These are phyloP conservation scores for Glomus cerebriforme DNA, from an alignment of 192 early-diverging fungal species.

Conservation along the genomic window DNA sequence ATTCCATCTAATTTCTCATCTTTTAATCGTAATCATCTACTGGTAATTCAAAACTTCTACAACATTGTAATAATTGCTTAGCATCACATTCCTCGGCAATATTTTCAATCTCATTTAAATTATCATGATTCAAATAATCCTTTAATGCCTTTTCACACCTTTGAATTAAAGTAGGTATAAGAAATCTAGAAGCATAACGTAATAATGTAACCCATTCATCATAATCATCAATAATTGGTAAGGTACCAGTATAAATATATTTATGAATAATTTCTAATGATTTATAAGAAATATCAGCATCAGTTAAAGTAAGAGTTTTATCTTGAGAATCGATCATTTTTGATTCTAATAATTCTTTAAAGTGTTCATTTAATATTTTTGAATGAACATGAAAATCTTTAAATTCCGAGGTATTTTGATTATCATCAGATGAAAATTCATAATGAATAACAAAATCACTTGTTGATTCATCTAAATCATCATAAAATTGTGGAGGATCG, in stretches of 20 bases:
- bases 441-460: constrained; percentile 10
- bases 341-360: neutral
- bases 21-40: too few species aligned
- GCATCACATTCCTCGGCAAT: neutral
- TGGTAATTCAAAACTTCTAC: neutral
- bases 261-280: neutral
- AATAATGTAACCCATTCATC: neutral
- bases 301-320: neutral
- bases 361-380: neutral
- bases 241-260: neutral
- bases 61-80: constrained; percentile 2
- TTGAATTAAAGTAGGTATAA: constrained; percentile 5
- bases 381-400: neutral
- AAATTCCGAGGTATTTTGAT: neutral
- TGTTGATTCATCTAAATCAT: neutral
- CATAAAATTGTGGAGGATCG: neutral
- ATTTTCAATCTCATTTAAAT: neutral
- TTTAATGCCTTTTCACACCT: constrained; percentile 1
- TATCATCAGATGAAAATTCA: neutral
- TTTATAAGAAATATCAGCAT: neutral
- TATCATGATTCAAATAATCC: neutral
- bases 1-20: too few species aligned
- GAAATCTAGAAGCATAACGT: neutral
- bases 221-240: neutral
- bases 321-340: neutral